These are phyloP conservation scores for Cercis canadensis DNA, from an alignment of 306 rosid genomes.

Conservation along the genomic window DNA sequence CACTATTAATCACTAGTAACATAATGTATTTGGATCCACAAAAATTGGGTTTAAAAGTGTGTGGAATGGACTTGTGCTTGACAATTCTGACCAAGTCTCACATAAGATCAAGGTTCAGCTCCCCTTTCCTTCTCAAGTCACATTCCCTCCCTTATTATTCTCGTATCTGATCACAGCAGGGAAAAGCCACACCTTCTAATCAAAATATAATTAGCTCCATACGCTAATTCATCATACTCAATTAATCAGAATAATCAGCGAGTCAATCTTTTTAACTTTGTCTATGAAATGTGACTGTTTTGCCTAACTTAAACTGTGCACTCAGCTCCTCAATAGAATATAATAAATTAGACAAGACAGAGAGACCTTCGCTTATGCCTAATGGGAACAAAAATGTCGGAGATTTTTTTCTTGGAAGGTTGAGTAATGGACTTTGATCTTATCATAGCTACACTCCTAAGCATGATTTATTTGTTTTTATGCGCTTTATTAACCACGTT, in stretches of 20 bases:
- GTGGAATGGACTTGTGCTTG: conserved; percentile 30
- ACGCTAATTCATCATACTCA: not conserved
- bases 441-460: not conserved
- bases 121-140: conserved; percentile 41
- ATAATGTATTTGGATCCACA: not conserved
- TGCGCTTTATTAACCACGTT: conserved; percentile 31
- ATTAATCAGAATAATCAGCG: not conserved
- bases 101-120: conserved; percentile 22
- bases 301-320: conserved; percentile 20
- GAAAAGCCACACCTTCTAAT: not conserved
- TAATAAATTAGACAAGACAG: not conserved
- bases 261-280: conserved; percentile 8
- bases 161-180: not conserved
- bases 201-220: not conserved
- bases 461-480: conserved; percentile 17
- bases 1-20: not conserved
- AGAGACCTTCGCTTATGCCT: not conserved
- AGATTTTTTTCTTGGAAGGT: conserved; percentile 13
- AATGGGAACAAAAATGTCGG: conserved; percentile 10
- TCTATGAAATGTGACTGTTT: conserved; percentile 1
- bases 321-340: not conserved
- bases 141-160: not conserved
- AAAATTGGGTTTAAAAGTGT: not conserved
- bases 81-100: conserved; percentile 18
- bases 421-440: not conserved